Percentiles rank a stretch among this genome's conserved stretches.
These are phyloP conservation scores for Fistulina hepatica DNA, from an alignment of 1,284 basidiomycete species.

Conservation along the genomic window DNA sequence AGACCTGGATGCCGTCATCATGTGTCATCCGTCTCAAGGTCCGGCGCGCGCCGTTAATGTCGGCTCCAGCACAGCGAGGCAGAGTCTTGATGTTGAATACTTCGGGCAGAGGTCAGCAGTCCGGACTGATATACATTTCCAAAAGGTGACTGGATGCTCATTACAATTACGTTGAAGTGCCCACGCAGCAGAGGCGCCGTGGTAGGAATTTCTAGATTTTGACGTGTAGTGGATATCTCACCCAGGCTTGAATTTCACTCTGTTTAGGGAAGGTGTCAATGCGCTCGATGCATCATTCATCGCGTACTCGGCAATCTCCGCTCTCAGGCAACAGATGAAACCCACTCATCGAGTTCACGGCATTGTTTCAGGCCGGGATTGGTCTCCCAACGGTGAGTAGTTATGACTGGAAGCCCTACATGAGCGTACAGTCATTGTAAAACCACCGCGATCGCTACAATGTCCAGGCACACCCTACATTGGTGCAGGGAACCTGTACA, in stretches of 20 bases:
- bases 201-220: constrained; percentile 29
- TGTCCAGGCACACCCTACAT: too few relatives aligned
- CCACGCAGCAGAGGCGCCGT: constrained; percentile 65
- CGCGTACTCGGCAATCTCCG: constrained; percentile 66
- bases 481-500: too few relatives aligned
- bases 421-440: background rate
- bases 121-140: too few relatives aligned
- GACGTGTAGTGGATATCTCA: constrained; percentile 2
- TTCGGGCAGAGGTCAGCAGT: constrained; percentile 51
- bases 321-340: constrained; percentile 36
- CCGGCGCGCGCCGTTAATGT: constrained; percentile 33
- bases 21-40: constrained; percentile 60
- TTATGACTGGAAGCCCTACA: too few relatives aligned
- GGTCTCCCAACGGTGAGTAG: constrained; percentile 49
- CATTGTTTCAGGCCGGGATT: constrained; percentile 43
- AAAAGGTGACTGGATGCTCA: too few relatives aligned
- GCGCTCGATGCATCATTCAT: constrained; percentile 78
- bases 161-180: constrained; percentile 35
- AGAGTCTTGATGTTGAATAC: constrained; percentile 51
- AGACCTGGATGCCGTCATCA: constrained; percentile 69
- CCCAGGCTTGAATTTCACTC: constrained; percentile 2
- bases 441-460: too few relatives aligned
- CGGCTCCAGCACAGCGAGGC: constrained; percentile 48
- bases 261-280: constrained; percentile 65
- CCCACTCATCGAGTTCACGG: constrained; percentile 15